Evolutionary conservation across 345 rosid species (phyloP), one percentile per base, ranked within the genome.

Genomic region (Eucalyptus caleyi): DNA sequence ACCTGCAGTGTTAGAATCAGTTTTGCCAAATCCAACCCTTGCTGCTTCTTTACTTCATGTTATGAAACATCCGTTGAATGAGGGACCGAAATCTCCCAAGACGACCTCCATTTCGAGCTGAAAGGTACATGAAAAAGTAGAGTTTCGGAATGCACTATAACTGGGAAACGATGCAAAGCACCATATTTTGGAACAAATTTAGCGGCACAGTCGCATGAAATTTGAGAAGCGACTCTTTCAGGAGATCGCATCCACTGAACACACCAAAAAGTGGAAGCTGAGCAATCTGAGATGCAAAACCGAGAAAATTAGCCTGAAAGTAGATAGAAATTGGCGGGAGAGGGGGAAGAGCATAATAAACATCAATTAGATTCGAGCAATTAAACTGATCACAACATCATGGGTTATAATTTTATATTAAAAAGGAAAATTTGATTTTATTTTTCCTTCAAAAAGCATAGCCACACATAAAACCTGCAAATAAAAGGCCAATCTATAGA

Each of bases 351-450:
- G 10, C 59, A 53, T 8, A 53, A 53, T 53, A 8, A 1, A 8
- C 59, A 53, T 53, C 59, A 53, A 53, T 53, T 4, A 21, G 11
- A 53, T 21, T 53, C 59, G 59, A 53, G 26, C 59, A 53, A 53
- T 53, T 21, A 53, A 53, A 53, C 59, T 53, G 26, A 4, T 53
- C 26, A 53, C 59, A 53, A 1, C 26, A 53, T 53, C 59, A 53
- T 21, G 5, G 59, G 11, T 53, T 53, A 21, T 53, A 0, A 53
- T 53, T 53, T 53, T 53, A 53, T 53, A 53, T 53, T 8, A 53
- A 0, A 53, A 53, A 1, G 59, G 11, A 53, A 21, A 53, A 21
- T 8, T 53, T 53, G 0, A 19, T 53, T 53, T 53, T 7, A 1
- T 53, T 53, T 53, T 4, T 21, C 26, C 59, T 53, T 53, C 59